phyloP scores from a whole-genome alignment of 768 basidiomycete genomes.

The Peribolospora baueri region DNA sequence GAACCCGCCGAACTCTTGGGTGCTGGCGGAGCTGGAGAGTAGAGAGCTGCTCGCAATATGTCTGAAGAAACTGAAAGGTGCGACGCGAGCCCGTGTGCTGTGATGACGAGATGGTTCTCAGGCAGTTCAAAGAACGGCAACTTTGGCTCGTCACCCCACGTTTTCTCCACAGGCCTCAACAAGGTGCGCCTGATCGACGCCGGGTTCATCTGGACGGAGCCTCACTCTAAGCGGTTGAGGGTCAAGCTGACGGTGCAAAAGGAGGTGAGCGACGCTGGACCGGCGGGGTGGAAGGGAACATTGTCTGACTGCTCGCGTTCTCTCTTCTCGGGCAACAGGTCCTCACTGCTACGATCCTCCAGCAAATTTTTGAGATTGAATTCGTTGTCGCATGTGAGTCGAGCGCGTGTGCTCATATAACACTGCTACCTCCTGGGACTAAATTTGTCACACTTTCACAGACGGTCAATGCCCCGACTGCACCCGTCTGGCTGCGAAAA shows the following conservation, averaged over 20 bases:
- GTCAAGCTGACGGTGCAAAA: conserved; percentile 95
- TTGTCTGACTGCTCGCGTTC: not conserved
- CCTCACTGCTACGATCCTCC: conserved; percentile 76
- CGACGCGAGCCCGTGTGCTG: too few relatives aligned
- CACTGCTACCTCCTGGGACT: too few relatives aligned
- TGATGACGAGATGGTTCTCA: too few relatives aligned
- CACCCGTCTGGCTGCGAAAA: conserved; percentile 80
- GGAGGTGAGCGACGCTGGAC: conserved; percentile 46
- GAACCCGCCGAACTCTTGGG: conserved; percentile 71
- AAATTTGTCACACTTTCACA: not conserved
- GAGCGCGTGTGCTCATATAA: too few relatives aligned
- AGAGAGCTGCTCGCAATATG: conserved; percentile 83
- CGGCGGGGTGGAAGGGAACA: not conserved
- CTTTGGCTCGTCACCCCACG: too few relatives aligned
- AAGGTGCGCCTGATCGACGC: conserved; percentile 95
- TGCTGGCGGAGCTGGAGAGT: conserved; percentile 63
- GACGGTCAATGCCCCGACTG: conserved; percentile 90
- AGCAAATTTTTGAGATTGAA: conserved; percentile 92
- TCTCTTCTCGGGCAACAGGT: conserved; percentile 28
- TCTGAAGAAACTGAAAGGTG: conserved; percentile 74
- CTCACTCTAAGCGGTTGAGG: conserved; percentile 75
- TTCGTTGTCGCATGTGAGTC: conserved; percentile 47
- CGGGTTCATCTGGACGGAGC: conserved; percentile 98
- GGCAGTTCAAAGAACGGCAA: too few relatives aligned
- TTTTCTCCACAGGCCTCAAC: conserved; percentile 26